Evolutionary conservation across 2,329 filamentous ascomycete genomes (phyloP).

Genomic region (Cercospora sp.): DNA sequence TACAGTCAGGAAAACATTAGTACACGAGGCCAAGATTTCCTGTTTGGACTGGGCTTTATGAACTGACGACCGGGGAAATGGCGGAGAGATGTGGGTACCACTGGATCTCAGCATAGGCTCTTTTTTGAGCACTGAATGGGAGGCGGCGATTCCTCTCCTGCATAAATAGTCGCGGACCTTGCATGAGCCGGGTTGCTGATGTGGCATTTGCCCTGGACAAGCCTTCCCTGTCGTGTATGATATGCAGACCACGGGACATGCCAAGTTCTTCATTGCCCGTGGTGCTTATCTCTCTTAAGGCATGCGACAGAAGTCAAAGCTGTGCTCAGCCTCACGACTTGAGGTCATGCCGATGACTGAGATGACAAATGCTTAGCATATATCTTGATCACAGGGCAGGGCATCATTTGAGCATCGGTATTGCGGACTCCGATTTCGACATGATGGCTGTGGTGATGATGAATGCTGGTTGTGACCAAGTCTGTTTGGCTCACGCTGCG

Average conservation of each 20-base stretch:
- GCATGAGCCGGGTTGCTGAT: not conserved
- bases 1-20: not conserved
- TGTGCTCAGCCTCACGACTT: not conserved
- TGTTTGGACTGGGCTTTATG: too few species aligned
- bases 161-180: not conserved
- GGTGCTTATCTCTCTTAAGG: not conserved
- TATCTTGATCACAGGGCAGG: too few species aligned
- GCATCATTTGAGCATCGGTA: too few species aligned
- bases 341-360: not conserved
- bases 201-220: too few species aligned
- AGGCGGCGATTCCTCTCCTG: not conserved
- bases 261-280: not conserved
- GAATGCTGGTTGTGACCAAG: too few species aligned
- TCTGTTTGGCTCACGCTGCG: not conserved
- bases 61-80: not conserved
- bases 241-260: too few species aligned
- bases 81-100: not conserved
- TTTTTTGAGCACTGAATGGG: too few species aligned
- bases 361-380: not conserved
- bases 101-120: not conserved
- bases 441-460: too few species aligned
- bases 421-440: too few species aligned
- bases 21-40: not conserved
- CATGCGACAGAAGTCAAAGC: not conserved
- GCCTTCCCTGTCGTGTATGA: not conserved